Base-by-base conservation (phyloP, 2,329 filamentous ascomycete genomes). In the Teratosphaeria destructans region DNA sequence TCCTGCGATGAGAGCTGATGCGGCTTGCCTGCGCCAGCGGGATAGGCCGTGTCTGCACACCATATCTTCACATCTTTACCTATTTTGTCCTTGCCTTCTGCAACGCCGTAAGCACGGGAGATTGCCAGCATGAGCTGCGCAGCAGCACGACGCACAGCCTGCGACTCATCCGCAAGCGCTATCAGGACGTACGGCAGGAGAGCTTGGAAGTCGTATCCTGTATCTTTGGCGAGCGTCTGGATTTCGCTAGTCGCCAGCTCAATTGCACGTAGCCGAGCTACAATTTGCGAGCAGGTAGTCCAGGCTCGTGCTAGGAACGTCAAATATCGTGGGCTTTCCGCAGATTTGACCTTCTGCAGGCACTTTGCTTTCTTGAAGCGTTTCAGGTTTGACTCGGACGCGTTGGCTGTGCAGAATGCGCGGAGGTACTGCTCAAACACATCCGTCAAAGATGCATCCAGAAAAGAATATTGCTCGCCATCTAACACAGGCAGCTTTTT, bases 161-260 rank as follows among this genome's bases (percentile, higher is more conserved):
- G 85, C 1, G 88, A 89, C 5, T 85, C 76, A 71, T 97, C 93
- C 27, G 84, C 80, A 19, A 97, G 81, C 26, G 88, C 88, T 43
- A 82, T 79, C 54, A 96, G 76, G 35, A 87, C 78, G 74, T 95
- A 96, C 2, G 93, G 93, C n/a, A 96, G 70, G 19, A 96, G 72
- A 11, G 84, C 82, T 70, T 97, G 93, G 55, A 92, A 80, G 70
- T 96, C 69, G 2, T 60, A 23, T 2, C 35, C 14, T 3, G 57
- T 52, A 8, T 35, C 54, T 23, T n/a, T 27, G 27, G 39, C 37
- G 10, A 56, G 35, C 10, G 12, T 14, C 27, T 53, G 47, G 23
- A 57, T 32, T 39, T 61, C 35, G 14, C 12, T 47, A 35, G 57
- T 49, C 49, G 59, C 56, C 23, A 32, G 43, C 34, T 54, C 56